Percentiles rank a stretch among this genome's conserved stretches.
Conservation (phyloP, 768 basidiomycete species). For the Naganishia kalamii region DNA sequence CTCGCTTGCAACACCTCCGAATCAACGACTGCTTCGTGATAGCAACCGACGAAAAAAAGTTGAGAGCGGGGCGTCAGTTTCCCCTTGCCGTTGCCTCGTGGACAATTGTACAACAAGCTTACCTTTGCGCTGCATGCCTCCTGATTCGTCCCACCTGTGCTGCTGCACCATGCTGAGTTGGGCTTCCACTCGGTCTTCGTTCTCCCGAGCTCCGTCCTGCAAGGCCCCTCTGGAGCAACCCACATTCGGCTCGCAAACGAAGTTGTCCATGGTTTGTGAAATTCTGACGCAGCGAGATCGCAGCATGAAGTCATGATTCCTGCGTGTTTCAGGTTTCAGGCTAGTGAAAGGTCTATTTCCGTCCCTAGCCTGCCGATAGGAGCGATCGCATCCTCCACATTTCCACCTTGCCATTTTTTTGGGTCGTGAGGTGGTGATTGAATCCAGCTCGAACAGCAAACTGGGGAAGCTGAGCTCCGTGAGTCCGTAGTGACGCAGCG, state of each 20-base stretch:
- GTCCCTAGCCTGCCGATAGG: not conserved
- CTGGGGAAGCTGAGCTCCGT: not conserved
- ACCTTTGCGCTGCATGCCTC: too few relatives aligned
- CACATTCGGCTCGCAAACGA: constrained; percentile 12
- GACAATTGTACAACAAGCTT: too few relatives aligned
- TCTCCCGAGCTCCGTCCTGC: too few relatives aligned
- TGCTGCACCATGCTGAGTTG: too few relatives aligned
- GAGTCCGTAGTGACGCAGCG: too few relatives aligned
- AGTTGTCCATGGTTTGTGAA: not conserved
- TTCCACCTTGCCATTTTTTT: constrained; percentile 3
- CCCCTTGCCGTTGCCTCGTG: too few relatives aligned
- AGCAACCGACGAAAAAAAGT: too few relatives aligned
- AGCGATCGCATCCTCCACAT: not conserved
- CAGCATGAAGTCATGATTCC: not conserved
- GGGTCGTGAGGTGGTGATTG: too few relatives aligned
- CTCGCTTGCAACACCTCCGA: too few relatives aligned
- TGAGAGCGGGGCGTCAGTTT: too few relatives aligned
- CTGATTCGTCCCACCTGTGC: too few relatives aligned
- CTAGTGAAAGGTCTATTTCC: not conserved
- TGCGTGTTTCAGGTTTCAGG: not conserved
- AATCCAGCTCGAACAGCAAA: not conserved
- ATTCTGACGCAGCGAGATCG: not conserved
- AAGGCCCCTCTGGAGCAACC: not conserved
- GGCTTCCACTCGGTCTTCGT: not conserved
- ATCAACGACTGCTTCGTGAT: too few relatives aligned